phyloP scores from a whole-genome alignment of 257 asterid species.

The Coffea canephora region DNA sequence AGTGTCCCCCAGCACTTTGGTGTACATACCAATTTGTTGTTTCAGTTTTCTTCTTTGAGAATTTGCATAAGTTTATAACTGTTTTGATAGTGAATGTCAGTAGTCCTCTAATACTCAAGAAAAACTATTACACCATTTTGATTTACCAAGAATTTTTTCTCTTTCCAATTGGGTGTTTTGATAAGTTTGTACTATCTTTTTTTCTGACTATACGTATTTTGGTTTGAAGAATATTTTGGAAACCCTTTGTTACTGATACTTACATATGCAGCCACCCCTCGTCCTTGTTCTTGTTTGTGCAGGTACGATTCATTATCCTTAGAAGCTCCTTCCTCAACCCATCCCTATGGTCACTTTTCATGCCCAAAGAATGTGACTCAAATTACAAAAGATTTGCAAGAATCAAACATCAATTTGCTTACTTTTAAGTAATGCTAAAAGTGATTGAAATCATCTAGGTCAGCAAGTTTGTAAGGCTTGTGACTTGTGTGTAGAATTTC shows the following conservation, averaged over 20 bases:
- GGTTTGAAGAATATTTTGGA: background rate
- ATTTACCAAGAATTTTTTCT: background rate
- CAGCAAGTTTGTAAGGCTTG: background rate
- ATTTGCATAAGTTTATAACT: background rate
- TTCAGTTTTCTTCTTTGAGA: background rate
- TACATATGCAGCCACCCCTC: background rate
- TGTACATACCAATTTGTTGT: background rate
- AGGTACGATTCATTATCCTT: background rate
- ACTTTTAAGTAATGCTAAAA: background rate
- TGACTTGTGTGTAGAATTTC: background rate
- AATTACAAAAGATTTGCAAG: background rate
- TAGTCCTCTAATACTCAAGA: background rate
- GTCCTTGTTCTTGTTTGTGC: background rate
- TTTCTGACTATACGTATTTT: background rate
- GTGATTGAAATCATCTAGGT: background rate
- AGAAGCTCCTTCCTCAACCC: background rate
- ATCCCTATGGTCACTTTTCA: background rate
- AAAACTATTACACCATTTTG: background rate
- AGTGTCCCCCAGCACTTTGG: background rate
- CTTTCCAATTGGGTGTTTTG: background rate
- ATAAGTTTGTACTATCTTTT: background rate
- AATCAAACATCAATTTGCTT: background rate
- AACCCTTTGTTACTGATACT: background rate
- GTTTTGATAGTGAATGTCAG: background rate
- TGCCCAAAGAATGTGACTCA: background rate